These are phyloP conservation scores for Gossypium aridum DNA, from an alignment of 441 rosid genomes.

Conservation along the genomic window DNA sequence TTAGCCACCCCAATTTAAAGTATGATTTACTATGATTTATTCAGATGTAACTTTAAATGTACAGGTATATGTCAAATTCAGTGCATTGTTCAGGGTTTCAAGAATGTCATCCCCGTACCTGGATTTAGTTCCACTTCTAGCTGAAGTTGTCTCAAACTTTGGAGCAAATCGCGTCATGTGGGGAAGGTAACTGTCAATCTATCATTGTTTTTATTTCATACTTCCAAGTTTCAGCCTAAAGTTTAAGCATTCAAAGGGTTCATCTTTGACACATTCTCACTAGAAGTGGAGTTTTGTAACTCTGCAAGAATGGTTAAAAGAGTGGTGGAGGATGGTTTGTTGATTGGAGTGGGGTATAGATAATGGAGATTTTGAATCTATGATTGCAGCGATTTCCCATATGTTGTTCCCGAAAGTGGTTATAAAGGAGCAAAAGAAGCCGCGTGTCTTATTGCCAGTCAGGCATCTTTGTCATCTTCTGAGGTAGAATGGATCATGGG, in stretches of 20 bases:
- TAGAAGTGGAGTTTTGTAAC: neutral
- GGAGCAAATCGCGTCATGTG: constrained; percentile 84
- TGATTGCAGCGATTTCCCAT: constrained; percentile 77
- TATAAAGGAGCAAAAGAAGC: constrained; percentile 71
- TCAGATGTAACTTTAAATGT: neutral
- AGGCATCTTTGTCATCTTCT: constrained; percentile 45
- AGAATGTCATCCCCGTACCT: constrained; percentile 56
- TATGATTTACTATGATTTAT: neutral
- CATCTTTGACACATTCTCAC: neutral
- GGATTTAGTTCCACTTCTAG: constrained; percentile 51
- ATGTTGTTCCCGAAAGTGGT: constrained; percentile 75
- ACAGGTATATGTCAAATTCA: constrained; percentile 81
- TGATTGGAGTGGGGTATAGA: neutral
- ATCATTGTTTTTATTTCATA: neutral
- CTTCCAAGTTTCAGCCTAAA: neutral
- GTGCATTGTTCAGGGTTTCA: constrained; percentile 82
- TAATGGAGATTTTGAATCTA: neutral
- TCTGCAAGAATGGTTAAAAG: neutral
- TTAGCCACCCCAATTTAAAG: neutral
- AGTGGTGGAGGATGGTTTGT: neutral
- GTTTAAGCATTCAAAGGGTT: neutral
- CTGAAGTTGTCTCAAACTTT: constrained; percentile 51
- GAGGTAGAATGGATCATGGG: constrained; percentile 74
- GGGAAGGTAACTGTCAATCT: constrained; percentile 57
- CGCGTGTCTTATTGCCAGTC: constrained; percentile 32